Base-by-base conservation (phyloP, 371 early-diverging fungal genomes). In the Syncephalastrum monosporum region DNA sequence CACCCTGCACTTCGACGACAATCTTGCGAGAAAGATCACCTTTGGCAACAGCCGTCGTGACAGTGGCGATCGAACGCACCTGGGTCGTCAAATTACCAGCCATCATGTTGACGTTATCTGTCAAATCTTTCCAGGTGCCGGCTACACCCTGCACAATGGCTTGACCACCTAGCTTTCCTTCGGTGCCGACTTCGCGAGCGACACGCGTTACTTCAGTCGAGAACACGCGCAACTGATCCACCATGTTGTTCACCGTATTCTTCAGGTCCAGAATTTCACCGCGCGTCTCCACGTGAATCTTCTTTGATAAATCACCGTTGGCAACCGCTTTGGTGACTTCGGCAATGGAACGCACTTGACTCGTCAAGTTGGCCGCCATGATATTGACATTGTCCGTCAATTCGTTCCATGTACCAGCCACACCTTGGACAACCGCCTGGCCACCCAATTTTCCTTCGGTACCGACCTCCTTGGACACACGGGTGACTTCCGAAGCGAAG, bases 341-440 rank as follows among this genome's bases (percentile, higher is more conserved):
- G 44, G 82, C 82, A 53, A 87, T 87, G 53, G 79, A 83, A 27
- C 87, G 76, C n/a, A 85, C 83, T 54, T 87, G 87, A 49, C 73
- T 61, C 1, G 83, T 81, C 42, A 84, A 75, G 19, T 79, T 82
- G 55, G 63, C 67, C 0, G 83, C 82, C 84, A 85, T 65, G 54
- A 71, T 48, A 60, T 85, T 87, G 57, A 85, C 77, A 51, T 82
- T 79, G 58, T 72, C 74, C 14, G 82, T 81, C 50, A 87, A 67
- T 42, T 87, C 87, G 23, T 72, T 74, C 87, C 87, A 90, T 14
- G 77, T 74, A 25, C 90, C 90, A 21, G 72, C 77, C 7, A 57
- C 68, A 16, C 82, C 80, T 33, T 70, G 71, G 23, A 72, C 54
- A 43, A 74, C 61, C 15, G 82, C 82, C 45, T 80, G 78, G 8